phyloP scores from a whole-genome alignment of 2,329 filamentous ascomycete species.

The Chaetoscypha palmicola region DNA sequence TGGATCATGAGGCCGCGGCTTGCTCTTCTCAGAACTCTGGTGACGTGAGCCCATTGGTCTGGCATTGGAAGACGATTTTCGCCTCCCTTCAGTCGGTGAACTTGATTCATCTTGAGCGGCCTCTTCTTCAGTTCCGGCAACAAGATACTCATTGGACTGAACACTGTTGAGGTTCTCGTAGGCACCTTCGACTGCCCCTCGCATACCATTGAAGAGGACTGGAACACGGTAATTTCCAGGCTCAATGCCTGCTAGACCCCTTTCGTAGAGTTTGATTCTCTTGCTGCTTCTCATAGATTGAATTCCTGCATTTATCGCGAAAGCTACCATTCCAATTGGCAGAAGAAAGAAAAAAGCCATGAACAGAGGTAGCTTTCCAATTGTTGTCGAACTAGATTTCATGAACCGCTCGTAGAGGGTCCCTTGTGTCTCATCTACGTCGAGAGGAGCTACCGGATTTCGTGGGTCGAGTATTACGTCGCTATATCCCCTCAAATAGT shows the following conservation, averaged over 20 bases:
- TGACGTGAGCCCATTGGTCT: neutral
- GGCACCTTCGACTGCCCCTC: constrained; percentile 63
- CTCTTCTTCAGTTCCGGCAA: constrained; percentile 45
- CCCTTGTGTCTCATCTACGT: constrained; percentile 29
- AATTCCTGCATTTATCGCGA: constrained; percentile 66
- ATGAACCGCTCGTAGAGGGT: constrained; percentile 21
- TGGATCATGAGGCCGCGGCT: constrained; percentile 26
- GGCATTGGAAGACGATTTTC: neutral
- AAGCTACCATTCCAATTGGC: constrained; percentile 64
- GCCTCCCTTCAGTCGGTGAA: constrained; percentile 16
- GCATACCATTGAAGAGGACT: constrained; percentile 67
- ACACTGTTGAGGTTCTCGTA: constrained; percentile 29
- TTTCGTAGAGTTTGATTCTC: constrained; percentile 70
- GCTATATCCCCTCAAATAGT: constrained; percentile 67
- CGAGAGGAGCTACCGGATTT: constrained; percentile 47
- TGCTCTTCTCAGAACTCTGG: constrained; percentile 20
- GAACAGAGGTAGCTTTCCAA: constrained; percentile 51
- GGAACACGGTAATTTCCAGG: constrained; percentile 68
- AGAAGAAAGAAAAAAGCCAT: constrained; percentile 62
- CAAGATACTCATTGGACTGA: constrained; percentile 60
- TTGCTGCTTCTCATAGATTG: constrained; percentile 69
- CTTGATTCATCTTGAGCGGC: constrained; percentile 26
- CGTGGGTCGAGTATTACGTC: constrained; percentile 66
- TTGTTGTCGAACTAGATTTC: constrained; percentile 29
- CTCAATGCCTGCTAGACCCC: constrained; percentile 59